These are phyloP conservation scores for Geotrichum candidum DNA, from an alignment of 1,139 yeast species.

Conservation along the genomic window DNA sequence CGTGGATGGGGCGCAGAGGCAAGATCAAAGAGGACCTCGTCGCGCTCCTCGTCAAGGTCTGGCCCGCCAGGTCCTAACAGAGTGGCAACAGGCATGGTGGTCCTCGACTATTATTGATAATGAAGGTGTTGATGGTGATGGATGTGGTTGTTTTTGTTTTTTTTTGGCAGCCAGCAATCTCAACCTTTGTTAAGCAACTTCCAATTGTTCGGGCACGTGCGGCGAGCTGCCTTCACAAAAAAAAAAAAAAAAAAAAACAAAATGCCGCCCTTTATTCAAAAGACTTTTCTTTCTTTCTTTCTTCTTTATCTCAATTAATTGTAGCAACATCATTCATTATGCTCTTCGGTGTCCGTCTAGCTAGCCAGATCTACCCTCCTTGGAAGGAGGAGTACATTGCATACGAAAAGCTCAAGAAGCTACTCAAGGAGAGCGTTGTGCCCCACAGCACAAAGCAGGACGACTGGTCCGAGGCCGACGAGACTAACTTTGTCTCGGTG, in stretches of 20 bases:
- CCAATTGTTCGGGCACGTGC: constrained; percentile 6
- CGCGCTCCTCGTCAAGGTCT: neutral
- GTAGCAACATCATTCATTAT: constrained; percentile 35
- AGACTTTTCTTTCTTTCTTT: neutral
- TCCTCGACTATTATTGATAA: neutral
- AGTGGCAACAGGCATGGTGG: neutral
- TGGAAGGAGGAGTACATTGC: constrained; percentile 82
- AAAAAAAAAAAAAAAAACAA: neutral
- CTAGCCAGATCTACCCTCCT: constrained; percentile 75
- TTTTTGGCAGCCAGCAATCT: neutral
- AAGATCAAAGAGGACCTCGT: neutral
- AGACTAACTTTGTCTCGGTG: constrained; percentile 70
- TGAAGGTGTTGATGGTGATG: neutral
- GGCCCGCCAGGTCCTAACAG: neutral
- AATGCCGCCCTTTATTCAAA: neutral
- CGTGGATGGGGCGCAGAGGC: neutral
- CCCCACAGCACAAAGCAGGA: constrained; percentile 27
- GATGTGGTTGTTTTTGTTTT: constrained; percentile 1
- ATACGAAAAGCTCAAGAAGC: constrained; percentile 71
- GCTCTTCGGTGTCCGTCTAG: constrained; percentile 82
- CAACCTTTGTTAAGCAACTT: neutral
- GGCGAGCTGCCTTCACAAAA: neutral
- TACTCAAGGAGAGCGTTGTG: constrained; percentile 72
- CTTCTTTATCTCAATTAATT: neutral
- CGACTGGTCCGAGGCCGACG: constrained; percentile 74